Percentiles rank a stretch among this genome's conserved stretches.
phyloP scores from a whole-genome alignment of 202 grass and related monocot genomes.

The Cymbopogon flexuosus region DNA sequence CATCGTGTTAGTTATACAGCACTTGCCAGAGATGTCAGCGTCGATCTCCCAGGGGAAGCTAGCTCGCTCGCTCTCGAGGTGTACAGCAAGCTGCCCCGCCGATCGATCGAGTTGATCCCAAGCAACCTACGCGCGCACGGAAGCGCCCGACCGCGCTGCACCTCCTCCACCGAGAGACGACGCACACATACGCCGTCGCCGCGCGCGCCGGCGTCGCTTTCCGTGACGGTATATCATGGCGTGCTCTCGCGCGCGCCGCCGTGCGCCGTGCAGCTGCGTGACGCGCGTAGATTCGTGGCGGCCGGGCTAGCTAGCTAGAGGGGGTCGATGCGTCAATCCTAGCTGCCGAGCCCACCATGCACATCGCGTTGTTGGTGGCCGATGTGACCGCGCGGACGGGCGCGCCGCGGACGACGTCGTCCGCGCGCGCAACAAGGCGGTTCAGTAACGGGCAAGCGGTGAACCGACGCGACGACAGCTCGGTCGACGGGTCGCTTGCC shows the following conservation, averaged over 20 bases:
- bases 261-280: neutral
- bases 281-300: conserved; percentile 24
- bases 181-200: neutral
- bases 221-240: neutral
- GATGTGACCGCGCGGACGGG: conserved; percentile 40
- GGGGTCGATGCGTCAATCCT: neutral
- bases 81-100: neutral
- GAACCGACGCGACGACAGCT: neutral
- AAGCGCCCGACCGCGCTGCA: conserved; percentile 1
- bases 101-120: conserved; percentile 18
- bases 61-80: neutral
- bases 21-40: conserved; percentile 24
- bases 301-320: too few species aligned
- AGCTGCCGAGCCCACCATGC: conserved; percentile 32
- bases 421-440: neutral
- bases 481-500: conserved; percentile 18
- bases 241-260: neutral
- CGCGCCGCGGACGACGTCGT: neutral
- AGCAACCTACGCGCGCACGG: conserved; percentile 33
- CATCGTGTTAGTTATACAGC: conserved; percentile 33
- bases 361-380: conserved; percentile 45
- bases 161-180: neutral
- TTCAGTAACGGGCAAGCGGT: conserved; percentile 46
- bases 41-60: neutral
- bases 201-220: conserved; percentile 15